A percentile compares a stretch with the other conserved stretches of the same genome.
phyloP scores from a whole-genome alignment of 2,329 filamentous ascomycete species.

The Hymenotorrendiella dingleyae region DNA sequence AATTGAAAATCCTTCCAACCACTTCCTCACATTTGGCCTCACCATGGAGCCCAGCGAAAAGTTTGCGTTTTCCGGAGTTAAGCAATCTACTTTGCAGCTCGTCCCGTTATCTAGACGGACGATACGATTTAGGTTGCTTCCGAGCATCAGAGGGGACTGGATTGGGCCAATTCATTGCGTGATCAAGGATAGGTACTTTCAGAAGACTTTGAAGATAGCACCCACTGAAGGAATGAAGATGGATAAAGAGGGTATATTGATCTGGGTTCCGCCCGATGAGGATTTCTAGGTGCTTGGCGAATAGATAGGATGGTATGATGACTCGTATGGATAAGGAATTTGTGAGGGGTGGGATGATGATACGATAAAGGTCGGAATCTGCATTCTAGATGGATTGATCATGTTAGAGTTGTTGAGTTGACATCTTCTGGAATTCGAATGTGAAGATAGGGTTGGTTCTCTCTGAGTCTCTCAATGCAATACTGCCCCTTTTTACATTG shows the following conservation, averaged over 20 bases:
- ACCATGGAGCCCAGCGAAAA: constrained; percentile 88
- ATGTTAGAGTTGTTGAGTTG: too few species aligned
- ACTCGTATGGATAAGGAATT: too few species aligned
- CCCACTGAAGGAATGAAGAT: constrained; percentile 67
- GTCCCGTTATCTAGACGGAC: constrained; percentile 73
- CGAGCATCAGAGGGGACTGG: constrained; percentile 60
- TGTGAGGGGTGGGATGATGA: too few species aligned
- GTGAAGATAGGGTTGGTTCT: too few species aligned
- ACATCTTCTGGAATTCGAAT: too few species aligned
- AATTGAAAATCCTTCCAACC: constrained; percentile 89
- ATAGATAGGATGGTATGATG: too few species aligned
- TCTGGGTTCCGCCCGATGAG: constrained; percentile 51
- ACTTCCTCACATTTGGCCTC: constrained; percentile 89
- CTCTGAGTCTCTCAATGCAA: too few species aligned
- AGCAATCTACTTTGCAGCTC: constrained; percentile 72
- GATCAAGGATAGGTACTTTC: constrained; percentile 86
- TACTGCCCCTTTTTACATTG: too few species aligned
- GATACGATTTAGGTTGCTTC: constrained; percentile 69
- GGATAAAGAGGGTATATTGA: constrained; percentile 56
- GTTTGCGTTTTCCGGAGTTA: constrained; percentile 89
- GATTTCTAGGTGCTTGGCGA: constrained; percentile 10
- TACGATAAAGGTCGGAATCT: too few species aligned
- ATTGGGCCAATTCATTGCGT: constrained; percentile 62
- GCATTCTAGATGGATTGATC: too few species aligned
- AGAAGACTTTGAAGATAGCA: constrained; percentile 78